Conservation (phyloP, 345 rosid species). For the Heritiera fomes region DNA sequence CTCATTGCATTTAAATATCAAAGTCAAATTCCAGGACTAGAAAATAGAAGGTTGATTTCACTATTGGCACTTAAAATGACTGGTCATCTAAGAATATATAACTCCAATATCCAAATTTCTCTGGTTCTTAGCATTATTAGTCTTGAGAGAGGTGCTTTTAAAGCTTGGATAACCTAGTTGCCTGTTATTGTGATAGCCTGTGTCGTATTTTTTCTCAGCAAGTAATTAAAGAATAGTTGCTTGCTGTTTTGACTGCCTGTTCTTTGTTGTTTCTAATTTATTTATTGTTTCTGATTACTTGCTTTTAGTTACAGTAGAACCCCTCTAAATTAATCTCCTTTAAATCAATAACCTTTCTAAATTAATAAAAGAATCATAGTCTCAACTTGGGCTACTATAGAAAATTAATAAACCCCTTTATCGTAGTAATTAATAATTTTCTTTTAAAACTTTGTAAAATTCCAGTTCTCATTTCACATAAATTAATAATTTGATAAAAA, state of each 20-base stretch:
- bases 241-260: neutral
- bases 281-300: neutral
- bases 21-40: neutral
- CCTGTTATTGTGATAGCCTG: neutral
- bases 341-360: no score
- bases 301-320: neutral
- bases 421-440: no score
- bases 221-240: neutral
- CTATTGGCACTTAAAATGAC: neutral
- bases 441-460: no score
- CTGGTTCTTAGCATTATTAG: neutral
- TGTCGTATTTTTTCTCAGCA: neutral
- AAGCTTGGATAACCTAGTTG: neutral
- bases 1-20: neutral
- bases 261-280: neutral
- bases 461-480: no score
- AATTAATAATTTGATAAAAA: no score
- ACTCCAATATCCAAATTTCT: neutral
- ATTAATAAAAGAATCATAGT: no score
- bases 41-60: constrained; percentile 10
- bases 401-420: no score
- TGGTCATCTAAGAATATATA: neutral
- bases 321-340: no score
- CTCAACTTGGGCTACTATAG: no score
- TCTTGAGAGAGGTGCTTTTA: neutral